Evolutionary conservation across 768 basidiomycete genomes (phyloP).

Genomic region (Roridomyces roridus): DNA sequence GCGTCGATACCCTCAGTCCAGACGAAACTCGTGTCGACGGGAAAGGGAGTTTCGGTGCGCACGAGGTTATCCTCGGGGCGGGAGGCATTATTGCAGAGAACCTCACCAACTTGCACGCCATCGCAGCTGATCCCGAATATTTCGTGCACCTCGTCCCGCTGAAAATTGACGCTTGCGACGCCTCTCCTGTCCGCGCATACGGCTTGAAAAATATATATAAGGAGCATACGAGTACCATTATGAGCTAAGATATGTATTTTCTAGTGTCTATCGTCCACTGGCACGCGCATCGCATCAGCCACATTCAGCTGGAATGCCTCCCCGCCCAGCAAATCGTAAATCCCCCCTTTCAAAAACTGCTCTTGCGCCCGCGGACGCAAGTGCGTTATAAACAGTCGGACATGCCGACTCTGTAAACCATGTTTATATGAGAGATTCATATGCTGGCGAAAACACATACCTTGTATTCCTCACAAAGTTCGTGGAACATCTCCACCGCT

Average conservation of each 20-base stretch:
- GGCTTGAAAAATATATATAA: constrained; percentile 39
- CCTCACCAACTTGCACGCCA: constrained; percentile 55
- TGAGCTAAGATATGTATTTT: background rate
- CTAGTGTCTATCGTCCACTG: constrained; percentile 28
- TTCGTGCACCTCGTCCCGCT: constrained; percentile 65
- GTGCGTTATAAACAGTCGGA: constrained; percentile 60
- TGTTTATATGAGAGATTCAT: background rate
- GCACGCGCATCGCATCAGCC: constrained; percentile 56
- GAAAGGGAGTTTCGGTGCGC: constrained; percentile 52
- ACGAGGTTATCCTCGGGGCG: constrained; percentile 63
- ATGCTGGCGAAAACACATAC: constrained; percentile 41
- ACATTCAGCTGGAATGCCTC: constrained; percentile 58
- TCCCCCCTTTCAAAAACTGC: constrained; percentile 57
- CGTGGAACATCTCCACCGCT: constrained; percentile 84
- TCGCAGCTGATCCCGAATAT: constrained; percentile 43
- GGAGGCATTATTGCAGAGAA: constrained; percentile 78
- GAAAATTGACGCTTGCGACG: constrained; percentile 64
- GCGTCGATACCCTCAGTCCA: constrained; percentile 69
- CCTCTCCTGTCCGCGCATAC: constrained; percentile 74
- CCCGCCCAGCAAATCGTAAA: constrained; percentile 52
- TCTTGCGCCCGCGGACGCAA: constrained; percentile 44
- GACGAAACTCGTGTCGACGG: constrained; percentile 61
- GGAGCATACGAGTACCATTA: background rate
- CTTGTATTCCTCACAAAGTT: constrained; percentile 79
- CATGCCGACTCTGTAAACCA: constrained; percentile 50